Evolutionary conservation across 129 eudicot genomes (phyloP), one percentile per base, ranked within the genome.

Genomic region (Tagetes patula): DNA sequence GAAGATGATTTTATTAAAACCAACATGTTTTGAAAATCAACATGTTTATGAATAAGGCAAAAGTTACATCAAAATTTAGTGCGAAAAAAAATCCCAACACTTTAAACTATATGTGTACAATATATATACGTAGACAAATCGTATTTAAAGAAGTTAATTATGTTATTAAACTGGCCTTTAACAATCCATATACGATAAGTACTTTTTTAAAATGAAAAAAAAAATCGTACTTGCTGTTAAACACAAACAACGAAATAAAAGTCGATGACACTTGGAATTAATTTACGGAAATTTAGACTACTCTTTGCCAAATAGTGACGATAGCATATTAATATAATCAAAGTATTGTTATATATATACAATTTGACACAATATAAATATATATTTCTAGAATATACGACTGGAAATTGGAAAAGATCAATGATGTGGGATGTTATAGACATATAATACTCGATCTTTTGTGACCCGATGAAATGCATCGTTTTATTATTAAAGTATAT

Each of bases 221-320:
- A 20, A 20, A 20, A 20, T 20, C 27, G 27, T 20, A 20, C 27
- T 20, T 20, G 27, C 27, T 20, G 27, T 20, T 20, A 62, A 74
- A 10, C 40, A 36, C 40, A 42, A 61, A 36, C 14, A 14, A 62
- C 36, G 62, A 62, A 61, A 48, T 8, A 56, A 36, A 62, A 46
- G 36, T 13, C 63, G 27, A 64, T n/a, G 4, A 36, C 55, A 69
- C 38, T 55, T 74, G 50, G 78, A 36, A 30, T 37, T 63, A 33
- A 64, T 14, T 20, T 31, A 48, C 13, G 37, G 48, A 37, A 48
- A 62, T 10, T 12, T 49, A 37, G 61, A 64, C 32, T n/a, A 13
- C 49, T 74, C 41, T 55, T 50, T 37, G 32, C 41, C 38, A 74
- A 74, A 49, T 74, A 52, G 50, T 63, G 63, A 64, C 52, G 3